phyloP scores from a whole-genome alignment of 2,329 filamentous ascomycete species.

The Penicillium sp. region DNA sequence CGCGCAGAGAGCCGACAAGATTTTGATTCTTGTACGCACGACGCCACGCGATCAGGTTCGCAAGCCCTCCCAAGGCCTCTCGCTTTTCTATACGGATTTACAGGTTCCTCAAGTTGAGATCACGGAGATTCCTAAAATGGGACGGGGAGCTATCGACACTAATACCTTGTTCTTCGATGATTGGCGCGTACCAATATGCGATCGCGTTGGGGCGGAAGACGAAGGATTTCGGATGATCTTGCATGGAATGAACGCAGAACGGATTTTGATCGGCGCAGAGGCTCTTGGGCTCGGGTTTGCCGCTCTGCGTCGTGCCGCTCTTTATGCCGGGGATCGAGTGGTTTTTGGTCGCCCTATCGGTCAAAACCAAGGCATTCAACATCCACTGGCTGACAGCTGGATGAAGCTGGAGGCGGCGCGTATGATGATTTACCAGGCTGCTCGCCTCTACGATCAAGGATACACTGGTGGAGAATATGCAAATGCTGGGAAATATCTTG shows the following conservation, averaged over 20 bases:
- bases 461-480: conserved; percentile 55
- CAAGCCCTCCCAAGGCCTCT: conserved; percentile 45
- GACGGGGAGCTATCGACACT: conserved; percentile 46
- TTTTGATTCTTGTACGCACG: conserved; percentile 45
- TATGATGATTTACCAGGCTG: conserved; percentile 58
- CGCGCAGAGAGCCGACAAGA: conserved; percentile 47
- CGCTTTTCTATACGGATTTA: conserved; percentile 49
- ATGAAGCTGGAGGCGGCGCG: conserved; percentile 62
- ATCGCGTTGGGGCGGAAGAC: conserved; percentile 45
- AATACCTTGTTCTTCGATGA: conserved; percentile 48
- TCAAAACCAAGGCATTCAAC: conserved; percentile 57
- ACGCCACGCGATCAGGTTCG: conserved; percentile 43
- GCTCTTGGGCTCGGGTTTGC: conserved; percentile 49
- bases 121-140: conserved; percentile 50
- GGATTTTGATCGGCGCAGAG: conserved; percentile 39
- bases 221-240: conserved; percentile 49
- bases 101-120: conserved; percentile 39
- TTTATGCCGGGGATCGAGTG: conserved; percentile 51
- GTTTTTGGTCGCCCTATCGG: conserved; percentile 58
- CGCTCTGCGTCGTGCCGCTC: conserved; percentile 42
- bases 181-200: conserved; percentile 42
- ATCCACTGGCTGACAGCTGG: conserved; percentile 56
- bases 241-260: conserved; percentile 42
- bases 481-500: conserved; percentile 61
- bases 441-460: conserved; percentile 54